These are phyloP conservation scores for Phytopythium chamaehyphon DNA, from an alignment of 352 stramenopile species.

Conservation along the genomic window DNA sequence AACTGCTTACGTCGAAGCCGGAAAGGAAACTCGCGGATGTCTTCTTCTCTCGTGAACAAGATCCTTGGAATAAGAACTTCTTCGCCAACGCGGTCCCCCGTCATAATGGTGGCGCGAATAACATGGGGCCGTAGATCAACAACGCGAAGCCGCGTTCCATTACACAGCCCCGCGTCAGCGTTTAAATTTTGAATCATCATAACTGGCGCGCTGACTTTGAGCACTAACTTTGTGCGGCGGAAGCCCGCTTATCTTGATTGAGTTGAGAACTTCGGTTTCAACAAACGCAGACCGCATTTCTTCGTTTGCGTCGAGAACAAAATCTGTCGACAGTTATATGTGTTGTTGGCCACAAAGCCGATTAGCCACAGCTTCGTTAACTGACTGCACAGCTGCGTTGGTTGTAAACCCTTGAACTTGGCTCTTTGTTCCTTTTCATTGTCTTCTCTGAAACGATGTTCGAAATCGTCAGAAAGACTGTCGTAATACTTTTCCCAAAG, in stretches of 20 bases:
- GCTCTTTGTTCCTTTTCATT: slow-evolving; percentile 3
- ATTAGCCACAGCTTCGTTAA: background rate
- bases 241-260: slow-evolving; percentile 18
- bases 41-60: slow-evolving; percentile 14
- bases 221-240: slow-evolving; percentile 17
- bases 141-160: slow-evolving; percentile 22
- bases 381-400: background rate
- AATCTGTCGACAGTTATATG: background rate
- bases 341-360: background rate
- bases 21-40: slow-evolving; percentile 13
- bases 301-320: background rate
- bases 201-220: slow-evolving; percentile 17
- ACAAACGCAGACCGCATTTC: background rate
- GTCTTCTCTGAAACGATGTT: background rate
- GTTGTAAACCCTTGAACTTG: too few relatives aligned
- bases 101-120: slow-evolving; percentile 27
- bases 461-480: slow-evolving; percentile 13
- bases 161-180: slow-evolving; percentile 13
- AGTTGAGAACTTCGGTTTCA: slow-evolving; percentile 1
- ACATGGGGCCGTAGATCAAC: slow-evolving; percentile 14
- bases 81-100: slow-evolving; percentile 8
- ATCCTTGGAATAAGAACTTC: slow-evolving; percentile 16
- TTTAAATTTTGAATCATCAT: slow-evolving; percentile 35
- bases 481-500: slow-evolving; percentile 19
- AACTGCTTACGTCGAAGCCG: slow-evolving; percentile 19